A percentile compares a stretch with the other conserved stretches of the same genome.
phyloP scores from a whole-genome alignment of 768 basidiomycete species.

The Suillus fuscotomentosus region DNA sequence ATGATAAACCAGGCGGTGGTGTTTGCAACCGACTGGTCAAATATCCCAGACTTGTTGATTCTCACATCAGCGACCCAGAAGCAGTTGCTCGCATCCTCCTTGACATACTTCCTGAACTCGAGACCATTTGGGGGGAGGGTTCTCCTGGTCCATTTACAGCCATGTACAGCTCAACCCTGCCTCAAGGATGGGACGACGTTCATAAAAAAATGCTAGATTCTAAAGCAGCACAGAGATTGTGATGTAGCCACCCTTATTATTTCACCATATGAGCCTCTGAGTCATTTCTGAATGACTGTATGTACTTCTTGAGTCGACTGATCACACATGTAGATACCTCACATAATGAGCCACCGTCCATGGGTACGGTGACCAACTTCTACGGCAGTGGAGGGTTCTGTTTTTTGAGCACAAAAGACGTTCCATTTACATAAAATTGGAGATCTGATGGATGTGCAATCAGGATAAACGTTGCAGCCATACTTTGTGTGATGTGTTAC shows the following conservation, averaged over 20 bases:
- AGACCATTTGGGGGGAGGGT: neutral
- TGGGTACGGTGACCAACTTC: neutral
- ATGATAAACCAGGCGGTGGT: slow-evolving; percentile 1
- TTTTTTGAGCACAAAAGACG: neutral
- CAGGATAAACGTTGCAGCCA: neutral
- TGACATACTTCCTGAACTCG: slow-evolving; percentile 4
- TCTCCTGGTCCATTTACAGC: neutral
- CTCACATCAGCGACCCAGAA: slow-evolving; percentile 1
- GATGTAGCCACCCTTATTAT: neutral
- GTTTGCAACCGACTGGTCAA: slow-evolving; percentile 6
- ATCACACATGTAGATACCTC: neutral
- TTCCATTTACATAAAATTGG: neutral
- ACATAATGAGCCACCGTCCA: neutral
- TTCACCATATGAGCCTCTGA: neutral
- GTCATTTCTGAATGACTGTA: neutral
- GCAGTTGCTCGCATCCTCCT: slow-evolving; percentile 1
- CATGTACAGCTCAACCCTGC: neutral
- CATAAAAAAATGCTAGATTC: neutral
- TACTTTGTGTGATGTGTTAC: neutral
- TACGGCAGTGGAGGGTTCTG: neutral
- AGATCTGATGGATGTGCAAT: neutral
- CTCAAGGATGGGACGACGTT: neutral
- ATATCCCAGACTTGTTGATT: neutral
- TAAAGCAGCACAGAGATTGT: neutral
- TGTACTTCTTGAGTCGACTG: neutral